These are phyloP conservation scores for Handroanthus guayacan DNA, from an alignment of 257 asterid genomes.

Conservation along the genomic window DNA sequence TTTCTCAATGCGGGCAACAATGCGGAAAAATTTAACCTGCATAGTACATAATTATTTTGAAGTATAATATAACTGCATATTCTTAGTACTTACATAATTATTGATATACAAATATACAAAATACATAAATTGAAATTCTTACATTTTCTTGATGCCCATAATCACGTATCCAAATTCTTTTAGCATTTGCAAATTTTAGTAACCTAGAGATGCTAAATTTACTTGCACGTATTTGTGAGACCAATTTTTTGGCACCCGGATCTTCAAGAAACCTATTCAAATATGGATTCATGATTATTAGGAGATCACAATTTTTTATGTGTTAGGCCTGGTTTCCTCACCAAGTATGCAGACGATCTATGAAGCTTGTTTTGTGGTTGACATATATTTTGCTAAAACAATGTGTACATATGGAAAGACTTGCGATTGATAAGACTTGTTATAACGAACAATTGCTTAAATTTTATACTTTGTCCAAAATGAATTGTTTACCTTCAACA, in stretches of 20 bases:
- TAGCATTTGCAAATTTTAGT: not conserved
- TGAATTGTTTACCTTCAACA: not conserved
- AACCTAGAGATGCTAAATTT: no score
- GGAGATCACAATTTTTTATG: not conserved
- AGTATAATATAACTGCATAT: no score
- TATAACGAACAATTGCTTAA: not conserved
- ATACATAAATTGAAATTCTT: not conserved
- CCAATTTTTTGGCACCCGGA: no score
- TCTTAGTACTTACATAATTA: not conserved
- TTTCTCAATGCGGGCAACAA: not conserved
- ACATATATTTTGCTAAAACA: not conserved
- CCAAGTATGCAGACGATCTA: not conserved
- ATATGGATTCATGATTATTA: not conserved
- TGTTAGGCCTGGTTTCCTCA: not conserved
- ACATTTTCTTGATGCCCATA: not conserved
- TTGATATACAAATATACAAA: no score
- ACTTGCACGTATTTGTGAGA: no score
- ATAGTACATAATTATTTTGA: not conserved
- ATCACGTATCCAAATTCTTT: not conserved
- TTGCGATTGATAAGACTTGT: not conserved
- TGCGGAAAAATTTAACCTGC: not conserved
- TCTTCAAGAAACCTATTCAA: no score
- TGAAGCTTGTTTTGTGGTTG: not conserved
- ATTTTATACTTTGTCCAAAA: not conserved
- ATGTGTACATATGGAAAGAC: constrained; percentile 7